These are phyloP conservation scores for Amauroascus verrucosus DNA, from an alignment of 2,329 filamentous ascomycete genomes.

Conservation along the genomic window DNA sequence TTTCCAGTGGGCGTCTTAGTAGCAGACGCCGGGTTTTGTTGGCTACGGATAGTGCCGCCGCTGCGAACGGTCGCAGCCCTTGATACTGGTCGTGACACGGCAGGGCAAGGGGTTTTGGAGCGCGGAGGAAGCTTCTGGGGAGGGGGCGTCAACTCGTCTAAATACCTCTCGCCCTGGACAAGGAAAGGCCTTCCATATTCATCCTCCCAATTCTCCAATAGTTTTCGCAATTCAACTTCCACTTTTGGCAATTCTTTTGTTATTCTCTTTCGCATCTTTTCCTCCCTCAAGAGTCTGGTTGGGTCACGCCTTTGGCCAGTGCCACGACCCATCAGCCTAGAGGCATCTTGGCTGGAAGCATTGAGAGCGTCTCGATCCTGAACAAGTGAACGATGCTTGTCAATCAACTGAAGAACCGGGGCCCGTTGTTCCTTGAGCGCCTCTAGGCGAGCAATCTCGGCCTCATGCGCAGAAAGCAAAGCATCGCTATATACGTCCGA, in stretches of 20 bases:
- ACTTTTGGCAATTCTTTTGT: slow-evolving; percentile 92
- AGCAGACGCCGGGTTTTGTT: slow-evolving; percentile 34
- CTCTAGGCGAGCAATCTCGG: slow-evolving; percentile 74
- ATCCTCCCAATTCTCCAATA: slow-evolving; percentile 80
- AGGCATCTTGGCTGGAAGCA: slow-evolving; percentile 90
- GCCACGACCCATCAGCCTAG: slow-evolving; percentile 79
- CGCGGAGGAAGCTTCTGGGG: slow-evolving; percentile 56
- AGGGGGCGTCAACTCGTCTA: slow-evolving; percentile 65
- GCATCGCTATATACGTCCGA: slow-evolving; percentile 96
- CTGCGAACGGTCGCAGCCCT: slow-evolving; percentile 26
- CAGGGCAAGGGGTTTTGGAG: slow-evolving; percentile 36
- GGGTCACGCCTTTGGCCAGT: slow-evolving; percentile 90
- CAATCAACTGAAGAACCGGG: slow-evolving; percentile 70
- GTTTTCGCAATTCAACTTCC: slow-evolving; percentile 67
- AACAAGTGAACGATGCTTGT: slow-evolving; percentile 71
- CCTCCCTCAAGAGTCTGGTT: slow-evolving; percentile 82
- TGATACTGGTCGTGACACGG: slow-evolving; percentile 16
- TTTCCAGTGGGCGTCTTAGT: slow-evolving; percentile 40
- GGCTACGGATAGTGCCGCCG: slow-evolving; percentile 31
- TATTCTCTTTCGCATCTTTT: slow-evolving; percentile 98
- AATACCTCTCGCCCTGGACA: slow-evolving; percentile 82
- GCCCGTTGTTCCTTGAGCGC: slow-evolving; percentile 75
- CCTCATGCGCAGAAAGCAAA: slow-evolving; percentile 85
- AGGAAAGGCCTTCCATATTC: slow-evolving; percentile 90
- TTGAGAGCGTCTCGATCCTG: slow-evolving; percentile 77